These are phyloP conservation scores for Mediolabrus comicus DNA, from an alignment of 108 stramenopile species.

Conservation along the genomic window DNA sequence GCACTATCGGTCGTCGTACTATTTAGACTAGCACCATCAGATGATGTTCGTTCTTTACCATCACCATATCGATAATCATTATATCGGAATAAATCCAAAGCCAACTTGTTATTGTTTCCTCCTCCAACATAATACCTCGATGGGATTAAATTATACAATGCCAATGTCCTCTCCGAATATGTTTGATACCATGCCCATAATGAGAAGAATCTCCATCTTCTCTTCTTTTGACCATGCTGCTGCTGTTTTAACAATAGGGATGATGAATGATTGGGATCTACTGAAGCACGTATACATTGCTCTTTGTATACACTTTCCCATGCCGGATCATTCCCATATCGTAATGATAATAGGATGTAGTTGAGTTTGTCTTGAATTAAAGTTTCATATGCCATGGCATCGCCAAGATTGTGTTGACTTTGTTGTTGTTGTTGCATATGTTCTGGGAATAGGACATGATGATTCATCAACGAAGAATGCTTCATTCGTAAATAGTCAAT, in stretches of 20 bases:
- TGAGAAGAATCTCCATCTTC: constrained; percentile 10
- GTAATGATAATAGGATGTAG: constrained; percentile 47
- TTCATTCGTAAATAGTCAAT: constrained; percentile 55
- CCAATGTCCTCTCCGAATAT: constrained; percentile 47
- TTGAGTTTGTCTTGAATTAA: constrained; percentile 54
- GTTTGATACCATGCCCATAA: constrained; percentile 58
- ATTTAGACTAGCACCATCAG: neutral
- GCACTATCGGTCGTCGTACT: neutral
- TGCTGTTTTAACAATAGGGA: too few species aligned
- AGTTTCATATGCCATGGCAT: constrained; percentile 21
- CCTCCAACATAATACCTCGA: too few species aligned
- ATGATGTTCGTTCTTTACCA: neutral
- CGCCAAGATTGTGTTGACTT: neutral
- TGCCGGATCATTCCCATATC: constrained; percentile 64
- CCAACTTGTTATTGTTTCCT: too few species aligned
- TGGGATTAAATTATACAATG: constrained; percentile 29
- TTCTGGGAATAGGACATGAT: constrained; percentile 30
- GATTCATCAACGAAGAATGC: neutral
- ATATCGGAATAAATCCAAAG: constrained; percentile 29
- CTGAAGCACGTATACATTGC: constrained; percentile 51
- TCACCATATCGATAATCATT: constrained; percentile 17
- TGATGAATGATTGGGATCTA: constrained; percentile 18
- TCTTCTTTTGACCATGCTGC: neutral
- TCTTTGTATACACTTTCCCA: constrained; percentile 66
- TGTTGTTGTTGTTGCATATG: constrained; percentile 20